Evolutionary conservation across 345 rosid genomes (phyloP).

Genomic region (Trapa bicornis): DNA sequence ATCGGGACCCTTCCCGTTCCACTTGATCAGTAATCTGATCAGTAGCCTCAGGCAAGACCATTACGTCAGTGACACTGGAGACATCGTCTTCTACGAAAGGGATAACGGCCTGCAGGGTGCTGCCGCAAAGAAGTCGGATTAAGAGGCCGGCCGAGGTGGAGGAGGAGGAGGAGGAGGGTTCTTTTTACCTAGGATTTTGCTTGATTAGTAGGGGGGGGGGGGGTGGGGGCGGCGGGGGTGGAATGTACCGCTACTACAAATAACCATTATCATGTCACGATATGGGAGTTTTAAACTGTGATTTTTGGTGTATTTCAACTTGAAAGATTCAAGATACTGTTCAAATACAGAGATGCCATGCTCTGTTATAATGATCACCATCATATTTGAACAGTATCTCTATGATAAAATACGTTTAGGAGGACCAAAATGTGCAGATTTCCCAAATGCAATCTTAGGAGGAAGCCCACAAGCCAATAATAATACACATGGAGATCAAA

Average conservation of each 20-base stretch:
- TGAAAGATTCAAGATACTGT: background rate
- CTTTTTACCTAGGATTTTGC: no score
- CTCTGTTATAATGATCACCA: background rate
- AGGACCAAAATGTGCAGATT: no score
- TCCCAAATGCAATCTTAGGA: background rate
- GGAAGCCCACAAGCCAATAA: background rate
- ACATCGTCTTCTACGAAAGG: constrained; percentile 55
- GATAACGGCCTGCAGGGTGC: constrained; percentile 24
- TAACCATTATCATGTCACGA: no score
- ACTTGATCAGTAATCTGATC: constrained; percentile 39
- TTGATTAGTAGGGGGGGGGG: no score
- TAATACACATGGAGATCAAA: background rate
- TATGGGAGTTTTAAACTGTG: no score
- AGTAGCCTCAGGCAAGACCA: constrained; percentile 55
- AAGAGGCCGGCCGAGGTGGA: no score
- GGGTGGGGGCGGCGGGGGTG: no score
- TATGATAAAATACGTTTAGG: no score
- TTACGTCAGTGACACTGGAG: constrained; percentile 66
- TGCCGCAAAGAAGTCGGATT: background rate
- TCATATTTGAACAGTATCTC: no score
- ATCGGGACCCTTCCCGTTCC: constrained; percentile 61
- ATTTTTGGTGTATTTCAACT: background rate
- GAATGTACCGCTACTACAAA: no score
- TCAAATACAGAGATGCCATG: background rate
- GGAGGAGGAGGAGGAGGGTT: no score